Percentiles rank a stretch among this genome's conserved stretches.
Evolutionary conservation across 1,284 basidiomycete genomes (phyloP).

Genomic region (Butyriboletus regius): DNA sequence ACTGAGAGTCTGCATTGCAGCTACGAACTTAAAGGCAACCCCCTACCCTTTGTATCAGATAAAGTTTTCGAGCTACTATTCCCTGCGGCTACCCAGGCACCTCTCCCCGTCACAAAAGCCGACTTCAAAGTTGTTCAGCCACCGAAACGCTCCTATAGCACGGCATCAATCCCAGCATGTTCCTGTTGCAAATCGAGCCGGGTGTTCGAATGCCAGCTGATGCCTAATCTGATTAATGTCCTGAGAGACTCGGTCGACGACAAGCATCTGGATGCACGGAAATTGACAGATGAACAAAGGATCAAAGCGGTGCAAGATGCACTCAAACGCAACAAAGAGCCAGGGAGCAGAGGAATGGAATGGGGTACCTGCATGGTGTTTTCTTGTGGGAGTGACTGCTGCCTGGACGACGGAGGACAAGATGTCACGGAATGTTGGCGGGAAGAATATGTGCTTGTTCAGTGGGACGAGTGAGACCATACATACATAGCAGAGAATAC

Average conservation of each 20-base stretch:
- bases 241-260: conserved; percentile 36
- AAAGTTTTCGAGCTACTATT: conserved; percentile 62
- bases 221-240: conserved; percentile 78
- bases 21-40: conserved; percentile 68
- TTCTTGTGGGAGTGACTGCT: conserved; percentile 70
- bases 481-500: not conserved
- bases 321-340: conserved; percentile 40
- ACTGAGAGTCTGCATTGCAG: conserved; percentile 35
- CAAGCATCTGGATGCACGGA: conserved; percentile 26
- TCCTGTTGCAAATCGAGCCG: conserved; percentile 52
- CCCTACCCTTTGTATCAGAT: conserved; percentile 69
- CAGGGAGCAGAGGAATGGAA: conserved; percentile 56
- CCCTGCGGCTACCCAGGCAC: conserved; percentile 43
- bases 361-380: conserved; percentile 81
- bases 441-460: conserved; percentile 67
- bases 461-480: conserved; percentile 51
- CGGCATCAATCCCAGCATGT: conserved; percentile 49
- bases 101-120: conserved; percentile 49
- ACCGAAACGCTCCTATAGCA: conserved; percentile 46
- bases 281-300: conserved; percentile 53
- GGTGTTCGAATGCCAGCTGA: conserved; percentile 77
- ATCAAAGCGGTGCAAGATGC: conserved; percentile 48
- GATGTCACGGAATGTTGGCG: conserved; percentile 53
- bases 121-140: conserved; percentile 49
- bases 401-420: conserved; percentile 37